Evolutionary conservation across 371 early-diverging fungal species (phyloP), one percentile per base, ranked within the genome.

Genomic region (Mortierella polycephala): DNA sequence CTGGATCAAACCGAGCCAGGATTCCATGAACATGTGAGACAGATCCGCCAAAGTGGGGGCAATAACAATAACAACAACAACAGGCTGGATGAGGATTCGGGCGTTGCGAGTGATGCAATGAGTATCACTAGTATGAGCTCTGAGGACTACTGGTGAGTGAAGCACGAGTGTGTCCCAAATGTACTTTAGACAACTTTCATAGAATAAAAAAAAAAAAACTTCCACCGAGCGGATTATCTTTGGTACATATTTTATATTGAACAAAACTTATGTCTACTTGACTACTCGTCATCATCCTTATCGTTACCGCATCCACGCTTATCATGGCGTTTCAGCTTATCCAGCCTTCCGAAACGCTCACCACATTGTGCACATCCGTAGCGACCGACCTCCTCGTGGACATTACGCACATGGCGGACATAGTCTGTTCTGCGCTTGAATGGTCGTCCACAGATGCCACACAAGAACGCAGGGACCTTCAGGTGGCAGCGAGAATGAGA

Each of bases 61-160:
- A 55, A 40, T 40, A 13, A 51, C 7, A 18, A 18, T 18, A 51
- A 18, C 8, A 21, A 21, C 9, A 18, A 18, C 51, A 30, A 30
- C 30, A 30, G 30, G 4, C 39, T 46, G 21, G 68, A 68, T 10
- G 69, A 75, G 12, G 76, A 75, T 52, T 11, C 55, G 20, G 76
- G 67, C 1, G 51, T 70, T 51, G 67, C 60, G 18, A 75, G 76
- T n/a, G 77, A 76, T 23, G 21, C 64, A 1, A 64, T 64, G 64
- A 76, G 77, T 47, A 41, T 76, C 16, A 61, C 77, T 12, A 76
- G 77, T 18, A 76, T 76, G 77, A 76, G 77, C 30, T 76, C 77
- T 20, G 77, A 76, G 42, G 77, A 76, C 46, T 76, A 71, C 18
- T 76, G 77, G 77, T 76, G 82, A 91, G 99, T 55, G 46, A 11